Conservation (phyloP, 2,329 filamentous ascomycete genomes). For the Clonostachys rhizophaga region DNA sequence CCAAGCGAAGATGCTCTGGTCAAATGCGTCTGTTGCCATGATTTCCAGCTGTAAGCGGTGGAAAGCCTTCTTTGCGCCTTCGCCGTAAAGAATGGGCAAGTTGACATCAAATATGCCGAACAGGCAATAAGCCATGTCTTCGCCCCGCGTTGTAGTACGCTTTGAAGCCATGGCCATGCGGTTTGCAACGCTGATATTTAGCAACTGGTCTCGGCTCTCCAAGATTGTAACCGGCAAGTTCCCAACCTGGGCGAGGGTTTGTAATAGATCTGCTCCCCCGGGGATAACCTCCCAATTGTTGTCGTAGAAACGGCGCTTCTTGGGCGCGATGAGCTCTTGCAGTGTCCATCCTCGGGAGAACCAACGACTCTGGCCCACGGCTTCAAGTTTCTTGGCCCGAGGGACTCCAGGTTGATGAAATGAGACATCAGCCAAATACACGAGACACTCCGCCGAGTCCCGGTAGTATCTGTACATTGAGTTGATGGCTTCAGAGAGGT, state of each 20-base stretch:
- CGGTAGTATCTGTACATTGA: no score
- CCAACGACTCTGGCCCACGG: no score
- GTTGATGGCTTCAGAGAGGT: no score
- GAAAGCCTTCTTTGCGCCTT: slow-evolving; percentile 8
- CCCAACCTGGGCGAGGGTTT: not conserved
- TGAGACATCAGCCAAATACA: no score
- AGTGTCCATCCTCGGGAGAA: slow-evolving; percentile 3
- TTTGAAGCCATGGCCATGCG: slow-evolving; percentile 10
- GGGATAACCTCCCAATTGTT: slow-evolving; percentile 4
- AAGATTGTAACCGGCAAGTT: slow-evolving; percentile 1
- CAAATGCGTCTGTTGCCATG: slow-evolving; percentile 4
- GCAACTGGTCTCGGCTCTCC: not conserved
- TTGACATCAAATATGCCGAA: slow-evolving; percentile 12
- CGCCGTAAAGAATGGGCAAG: slow-evolving; percentile 13
- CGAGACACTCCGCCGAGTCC: no score
- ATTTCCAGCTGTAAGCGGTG: slow-evolving; percentile 12
- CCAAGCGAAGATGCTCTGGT: slow-evolving; percentile 11
- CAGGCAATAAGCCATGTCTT: slow-evolving; percentile 13
- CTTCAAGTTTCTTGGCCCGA: no score
- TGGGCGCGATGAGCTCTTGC: no score
- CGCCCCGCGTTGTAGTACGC: slow-evolving; percentile 8
- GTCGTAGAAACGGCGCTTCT: slow-evolving; percentile 11
- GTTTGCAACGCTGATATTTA: slow-evolving; percentile 5
- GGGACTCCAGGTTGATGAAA: no score
- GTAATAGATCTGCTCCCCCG: not conserved